These are phyloP conservation scores for Paraphaeosphaeria sporulosa DNA, from an alignment of 2,329 filamentous ascomycete genomes.

Conservation along the genomic window DNA sequence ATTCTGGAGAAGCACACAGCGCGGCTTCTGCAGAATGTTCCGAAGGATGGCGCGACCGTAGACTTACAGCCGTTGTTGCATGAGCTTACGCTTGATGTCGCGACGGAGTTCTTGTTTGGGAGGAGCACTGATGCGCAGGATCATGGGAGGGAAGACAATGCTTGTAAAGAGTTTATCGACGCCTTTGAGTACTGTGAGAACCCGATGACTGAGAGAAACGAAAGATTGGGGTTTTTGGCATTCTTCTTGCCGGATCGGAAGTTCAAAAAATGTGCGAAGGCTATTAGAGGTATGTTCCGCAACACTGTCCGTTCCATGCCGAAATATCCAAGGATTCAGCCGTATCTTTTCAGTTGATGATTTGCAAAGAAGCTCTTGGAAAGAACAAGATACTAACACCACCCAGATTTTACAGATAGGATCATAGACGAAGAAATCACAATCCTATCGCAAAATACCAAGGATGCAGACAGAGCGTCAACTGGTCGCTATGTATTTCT, in stretches of 20 bases:
- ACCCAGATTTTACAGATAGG: background rate
- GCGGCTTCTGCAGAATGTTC: background rate
- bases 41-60: constrained; percentile 1
- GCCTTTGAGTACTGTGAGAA: constrained; percentile 34
- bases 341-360: background rate
- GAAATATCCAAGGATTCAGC: no score
- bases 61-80: background rate
- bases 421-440: background rate
- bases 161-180: constrained; percentile 24
- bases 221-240: constrained; percentile 21
- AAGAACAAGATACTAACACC: background rate
- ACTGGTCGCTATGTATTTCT: constrained; percentile 34
- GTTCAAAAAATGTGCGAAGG: constrained; percentile 23
- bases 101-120: constrained; percentile 5
- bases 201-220: constrained; percentile 15
- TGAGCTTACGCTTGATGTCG: background rate
- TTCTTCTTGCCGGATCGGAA: constrained; percentile 27
- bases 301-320: no score
- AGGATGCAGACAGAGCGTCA: background rate
- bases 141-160: constrained; percentile 1
- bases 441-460: background rate
- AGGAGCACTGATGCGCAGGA: background rate
- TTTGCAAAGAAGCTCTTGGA: background rate
- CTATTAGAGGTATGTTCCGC: constrained; percentile 26
- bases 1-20: background rate